Conservation (phyloP, 23 red algal genomes). For the Gracilariopsis chorda region DNA sequence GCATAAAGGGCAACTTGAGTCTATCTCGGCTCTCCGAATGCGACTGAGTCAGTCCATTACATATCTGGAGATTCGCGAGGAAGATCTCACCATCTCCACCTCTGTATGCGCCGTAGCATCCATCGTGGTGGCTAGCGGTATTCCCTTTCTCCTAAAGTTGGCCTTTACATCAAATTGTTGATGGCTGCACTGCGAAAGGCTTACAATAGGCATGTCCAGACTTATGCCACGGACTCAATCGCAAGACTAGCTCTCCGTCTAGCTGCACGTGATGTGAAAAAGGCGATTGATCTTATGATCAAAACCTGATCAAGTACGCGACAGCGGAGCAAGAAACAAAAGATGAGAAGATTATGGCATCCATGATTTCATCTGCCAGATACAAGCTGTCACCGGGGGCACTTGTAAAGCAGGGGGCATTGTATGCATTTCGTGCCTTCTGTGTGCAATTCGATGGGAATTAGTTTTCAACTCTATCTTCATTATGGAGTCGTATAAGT, state of each 20-base stretch:
- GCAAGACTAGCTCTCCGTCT: slow-evolving; percentile 55
- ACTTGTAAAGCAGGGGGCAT: slow-evolving; percentile 14
- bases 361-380: neutral
- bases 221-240: slow-evolving; percentile 30
- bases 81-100: slow-evolving; percentile 18
- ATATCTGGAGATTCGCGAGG: slow-evolving; percentile 23
- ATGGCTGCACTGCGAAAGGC: slow-evolving; percentile 39
- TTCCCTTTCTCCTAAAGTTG: slow-evolving; percentile 62
- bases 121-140: slow-evolving; percentile 5
- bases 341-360: slow-evolving; percentile 28
- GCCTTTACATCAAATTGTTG: slow-evolving; percentile 73
- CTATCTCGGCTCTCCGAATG: slow-evolving; percentile 52
- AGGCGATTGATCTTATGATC: slow-evolving; percentile 51
- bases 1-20: slow-evolving; percentile 39
- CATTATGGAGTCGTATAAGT: slow-evolving; percentile 60
- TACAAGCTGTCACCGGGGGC: neutral
- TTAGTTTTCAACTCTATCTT: slow-evolving; percentile 59
- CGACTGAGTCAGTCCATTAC: slow-evolving; percentile 64
- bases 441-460: slow-evolving; percentile 49
- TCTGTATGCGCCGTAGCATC: slow-evolving; percentile 52
- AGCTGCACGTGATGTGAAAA: slow-evolving; percentile 28
- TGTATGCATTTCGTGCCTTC: slow-evolving; percentile 52
- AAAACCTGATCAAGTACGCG: slow-evolving; percentile 92
- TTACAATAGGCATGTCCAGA: slow-evolving; percentile 45
- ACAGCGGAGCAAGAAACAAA: slow-evolving; percentile 32